These are phyloP conservation scores for Sphaerulina vaccinii DNA, from an alignment of 2,329 filamentous ascomycete species.

Conservation along the genomic window DNA sequence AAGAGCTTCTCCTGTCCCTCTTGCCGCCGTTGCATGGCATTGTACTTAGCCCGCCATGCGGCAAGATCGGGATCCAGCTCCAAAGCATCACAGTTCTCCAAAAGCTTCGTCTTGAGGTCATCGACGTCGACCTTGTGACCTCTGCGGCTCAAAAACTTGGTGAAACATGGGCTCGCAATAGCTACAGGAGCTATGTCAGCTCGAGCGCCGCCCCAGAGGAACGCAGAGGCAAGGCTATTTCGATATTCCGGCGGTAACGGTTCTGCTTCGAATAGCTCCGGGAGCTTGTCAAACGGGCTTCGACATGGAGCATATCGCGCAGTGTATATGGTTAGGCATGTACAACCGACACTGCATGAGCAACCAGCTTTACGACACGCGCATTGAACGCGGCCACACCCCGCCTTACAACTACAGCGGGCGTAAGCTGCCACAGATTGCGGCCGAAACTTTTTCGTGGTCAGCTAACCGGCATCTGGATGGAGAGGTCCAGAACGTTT, in stretches of 20 bases:
- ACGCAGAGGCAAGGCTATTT: no score
- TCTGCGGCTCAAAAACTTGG: not conserved
- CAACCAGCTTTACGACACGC: conserved; percentile 1
- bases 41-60: not conserved
- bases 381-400: not conserved
- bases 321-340: not conserved
- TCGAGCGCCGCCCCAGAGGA: no score
- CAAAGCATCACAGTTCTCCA: not conserved
- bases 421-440: no score
- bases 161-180: conserved; percentile 4
- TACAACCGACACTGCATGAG: not conserved
- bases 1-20: not conserved
- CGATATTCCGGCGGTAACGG: not conserved
- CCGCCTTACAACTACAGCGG: not conserved
- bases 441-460: no score
- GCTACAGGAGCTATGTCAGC: not conserved
- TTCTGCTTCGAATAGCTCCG: not conserved
- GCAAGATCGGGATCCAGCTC: not conserved
- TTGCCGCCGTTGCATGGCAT: not conserved
- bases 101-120: not conserved
- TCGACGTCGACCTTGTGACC: not conserved
- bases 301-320: not conserved
- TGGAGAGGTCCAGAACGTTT: no score
- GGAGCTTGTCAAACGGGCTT: not conserved
- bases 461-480: no score